phyloP scores from a whole-genome alignment of 306 rosid species.

The Abrus pulchellus region DNA sequence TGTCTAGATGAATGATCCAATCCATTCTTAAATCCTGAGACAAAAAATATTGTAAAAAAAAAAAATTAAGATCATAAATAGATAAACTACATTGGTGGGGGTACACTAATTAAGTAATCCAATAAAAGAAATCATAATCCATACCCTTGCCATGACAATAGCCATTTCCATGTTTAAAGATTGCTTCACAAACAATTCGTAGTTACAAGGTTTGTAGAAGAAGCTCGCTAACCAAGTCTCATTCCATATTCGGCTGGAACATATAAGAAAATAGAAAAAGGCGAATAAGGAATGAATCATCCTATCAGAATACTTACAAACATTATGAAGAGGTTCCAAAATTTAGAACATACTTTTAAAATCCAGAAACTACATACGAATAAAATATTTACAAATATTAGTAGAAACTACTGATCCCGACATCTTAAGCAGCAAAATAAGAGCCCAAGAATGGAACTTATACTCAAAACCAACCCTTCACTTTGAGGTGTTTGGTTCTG shows the following conservation, averaged over 20 bases:
- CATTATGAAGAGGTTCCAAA: conserved; percentile 4
- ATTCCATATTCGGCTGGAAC: conserved; percentile 92
- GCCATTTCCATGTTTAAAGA: conserved; percentile 99
- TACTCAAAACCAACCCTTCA: conserved; percentile 16
- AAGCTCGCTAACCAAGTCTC: conserved; percentile 97
- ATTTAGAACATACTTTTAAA: conserved; percentile 26
- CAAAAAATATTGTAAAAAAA: conserved; percentile 27
- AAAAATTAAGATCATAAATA: conserved; percentile 17
- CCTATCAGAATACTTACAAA: conserved; percentile 22
- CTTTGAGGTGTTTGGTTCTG: not conserved
- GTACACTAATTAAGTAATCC: conserved; percentile 3
- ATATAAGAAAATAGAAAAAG: conserved; percentile 36
- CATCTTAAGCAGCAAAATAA: conserved; percentile 26
- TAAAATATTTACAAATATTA: conserved; percentile 24
- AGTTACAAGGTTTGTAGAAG: conserved; percentile 97
- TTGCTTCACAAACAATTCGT: conserved; percentile 98
- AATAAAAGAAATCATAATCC: conserved; percentile 46
- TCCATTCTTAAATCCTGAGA: conserved; percentile 86
- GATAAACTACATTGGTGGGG: conserved; percentile 16
- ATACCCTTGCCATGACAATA: conserved; percentile 96
- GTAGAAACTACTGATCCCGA: not conserved
- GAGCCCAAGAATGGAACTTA: conserved; percentile 27
- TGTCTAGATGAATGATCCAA: conserved; percentile 98
- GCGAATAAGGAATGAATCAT: conserved; percentile 8
- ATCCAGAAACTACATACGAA: conserved; percentile 8